A percentile compares a stretch with the other conserved stretches of the same genome.
phyloP scores from a whole-genome alignment of 306 rosid species.

The Chamaecrista fasciculata region DNA sequence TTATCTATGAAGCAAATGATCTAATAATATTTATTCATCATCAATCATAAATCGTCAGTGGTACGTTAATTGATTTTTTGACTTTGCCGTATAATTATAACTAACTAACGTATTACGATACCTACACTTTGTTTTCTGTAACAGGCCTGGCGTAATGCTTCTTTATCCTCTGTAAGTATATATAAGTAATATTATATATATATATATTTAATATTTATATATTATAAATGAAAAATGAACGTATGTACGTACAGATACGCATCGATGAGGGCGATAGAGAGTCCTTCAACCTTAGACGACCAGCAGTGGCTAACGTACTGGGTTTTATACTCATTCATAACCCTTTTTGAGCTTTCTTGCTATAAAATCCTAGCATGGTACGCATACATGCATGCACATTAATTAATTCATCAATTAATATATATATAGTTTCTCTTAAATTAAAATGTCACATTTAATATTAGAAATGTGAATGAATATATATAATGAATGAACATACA shows the following conservation, averaged over 20 bases:
- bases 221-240: neutral
- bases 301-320: conserved; percentile 97
- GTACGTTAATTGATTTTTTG: too few relatives aligned
- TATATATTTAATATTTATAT: too few relatives aligned
- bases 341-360: conserved; percentile 75
- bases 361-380: conserved; percentile 73
- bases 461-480: too few relatives aligned
- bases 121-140: conserved; percentile 10
- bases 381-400: neutral
- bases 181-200: too few relatives aligned
- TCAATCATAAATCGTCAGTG: too few relatives aligned
- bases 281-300: conserved; percentile 82
- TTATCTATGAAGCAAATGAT: too few relatives aligned
- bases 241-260: conserved; percentile 52
- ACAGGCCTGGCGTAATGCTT: conserved; percentile 91
- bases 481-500: neutral
- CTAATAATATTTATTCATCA: too few relatives aligned
- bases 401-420: too few relatives aligned
- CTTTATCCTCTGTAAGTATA: conserved; percentile 82
- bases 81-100: too few relatives aligned
- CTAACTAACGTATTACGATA: too few relatives aligned
- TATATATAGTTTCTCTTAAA: too few relatives aligned
- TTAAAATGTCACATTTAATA: too few relatives aligned
- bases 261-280: conserved; percentile 87
- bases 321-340: conserved; percentile 73